These are phyloP conservation scores for Bruguiera gymnorhiza DNA, from an alignment of 345 rosid species.

Conservation along the genomic window DNA sequence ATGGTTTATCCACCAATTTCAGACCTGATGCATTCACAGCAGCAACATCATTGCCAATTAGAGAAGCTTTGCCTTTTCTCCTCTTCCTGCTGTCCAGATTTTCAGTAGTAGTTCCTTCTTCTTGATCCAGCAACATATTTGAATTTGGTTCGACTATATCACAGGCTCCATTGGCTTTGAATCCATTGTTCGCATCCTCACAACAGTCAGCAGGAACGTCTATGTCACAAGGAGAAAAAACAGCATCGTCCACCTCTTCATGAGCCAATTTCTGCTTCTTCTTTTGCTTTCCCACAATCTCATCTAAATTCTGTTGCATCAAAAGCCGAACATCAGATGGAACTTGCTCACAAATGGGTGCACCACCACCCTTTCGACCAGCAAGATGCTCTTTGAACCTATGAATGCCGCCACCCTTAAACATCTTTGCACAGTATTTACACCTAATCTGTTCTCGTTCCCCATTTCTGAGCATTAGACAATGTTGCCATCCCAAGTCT, in stretches of 20 bases:
- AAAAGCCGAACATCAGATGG: constrained; percentile 21
- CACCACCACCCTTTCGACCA: constrained; percentile 27
- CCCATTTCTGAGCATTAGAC: constrained; percentile 11
- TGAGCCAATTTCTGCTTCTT: constrained; percentile 3
- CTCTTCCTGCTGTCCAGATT: constrained; percentile 10
- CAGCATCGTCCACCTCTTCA: constrained; percentile 1
- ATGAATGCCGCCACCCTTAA: constrained; percentile 37
- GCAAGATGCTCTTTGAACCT: constrained; percentile 40
- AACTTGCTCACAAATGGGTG: constrained; percentile 20
- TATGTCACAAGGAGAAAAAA: constrained; percentile 13
- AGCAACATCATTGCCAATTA: not conserved
- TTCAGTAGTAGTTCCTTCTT: constrained; percentile 10
- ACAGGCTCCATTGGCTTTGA: constrained; percentile 1
- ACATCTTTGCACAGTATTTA: constrained; percentile 26
- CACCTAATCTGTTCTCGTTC: constrained; percentile 24
- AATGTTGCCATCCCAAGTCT: constrained; percentile 28
- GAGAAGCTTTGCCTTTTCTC: constrained; percentile 11
- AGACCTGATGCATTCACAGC: not conserved
- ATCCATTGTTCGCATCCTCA: constrained; percentile 3
- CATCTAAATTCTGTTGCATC: constrained; percentile 27
- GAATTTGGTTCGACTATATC: constrained; percentile 1
- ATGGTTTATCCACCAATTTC: constrained; percentile 3
- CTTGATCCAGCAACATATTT: constrained; percentile 7
- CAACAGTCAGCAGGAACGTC: constrained; percentile 4
- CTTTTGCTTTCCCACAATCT: constrained; percentile 13